phyloP scores from a whole-genome alignment of 1,284 basidiomycete species.

The Ustilago lituana region DNA sequence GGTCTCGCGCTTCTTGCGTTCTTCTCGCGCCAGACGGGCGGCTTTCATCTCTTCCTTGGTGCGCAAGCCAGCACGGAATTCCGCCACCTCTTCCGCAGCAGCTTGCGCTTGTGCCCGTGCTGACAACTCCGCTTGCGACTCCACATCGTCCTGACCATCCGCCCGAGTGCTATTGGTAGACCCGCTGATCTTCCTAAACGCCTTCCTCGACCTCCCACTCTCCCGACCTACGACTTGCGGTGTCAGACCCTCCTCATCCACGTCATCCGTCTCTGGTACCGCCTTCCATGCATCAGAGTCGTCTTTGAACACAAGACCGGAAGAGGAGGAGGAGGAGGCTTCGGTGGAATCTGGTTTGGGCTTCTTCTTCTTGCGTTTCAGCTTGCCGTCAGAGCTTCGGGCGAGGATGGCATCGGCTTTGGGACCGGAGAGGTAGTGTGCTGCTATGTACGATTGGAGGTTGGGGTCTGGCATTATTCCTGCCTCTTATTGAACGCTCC shows the following conservation, averaged over 20 bases:
- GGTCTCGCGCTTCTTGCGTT: slow-evolving; percentile 6
- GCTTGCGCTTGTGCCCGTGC: background rate
- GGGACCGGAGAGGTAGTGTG: slow-evolving; percentile 89
- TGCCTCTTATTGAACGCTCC: no score
- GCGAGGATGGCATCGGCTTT: slow-evolving; percentile 95
- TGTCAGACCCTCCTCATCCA: slow-evolving; percentile 39
- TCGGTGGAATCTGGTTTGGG: slow-evolving; percentile 62
- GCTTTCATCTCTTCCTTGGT: slow-evolving; percentile 54
- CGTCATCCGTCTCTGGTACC: slow-evolving; percentile 22
- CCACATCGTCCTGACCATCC: no score
- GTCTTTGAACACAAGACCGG: slow-evolving; percentile 54
- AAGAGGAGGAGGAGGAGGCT: slow-evolving; percentile 2
- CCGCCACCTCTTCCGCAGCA: background rate
- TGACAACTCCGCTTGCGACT: background rate
- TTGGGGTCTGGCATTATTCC: slow-evolving; percentile 61
- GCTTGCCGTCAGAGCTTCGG: slow-evolving; percentile 71
- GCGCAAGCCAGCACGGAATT: slow-evolving; percentile 45
- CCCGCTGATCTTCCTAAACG: slow-evolving; percentile 35
- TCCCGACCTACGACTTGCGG: slow-evolving; percentile 34
- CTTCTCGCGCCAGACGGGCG: slow-evolving; percentile 38
- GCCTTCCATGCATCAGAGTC: slow-evolving; percentile 51
- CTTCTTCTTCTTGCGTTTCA: slow-evolving; percentile 78
- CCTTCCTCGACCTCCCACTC: slow-evolving; percentile 2
- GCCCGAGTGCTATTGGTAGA: no score
- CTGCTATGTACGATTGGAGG: slow-evolving; percentile 71